Conservation (phyloP, 73 alveolate species). For the Strombidium stylifer region DNA sequence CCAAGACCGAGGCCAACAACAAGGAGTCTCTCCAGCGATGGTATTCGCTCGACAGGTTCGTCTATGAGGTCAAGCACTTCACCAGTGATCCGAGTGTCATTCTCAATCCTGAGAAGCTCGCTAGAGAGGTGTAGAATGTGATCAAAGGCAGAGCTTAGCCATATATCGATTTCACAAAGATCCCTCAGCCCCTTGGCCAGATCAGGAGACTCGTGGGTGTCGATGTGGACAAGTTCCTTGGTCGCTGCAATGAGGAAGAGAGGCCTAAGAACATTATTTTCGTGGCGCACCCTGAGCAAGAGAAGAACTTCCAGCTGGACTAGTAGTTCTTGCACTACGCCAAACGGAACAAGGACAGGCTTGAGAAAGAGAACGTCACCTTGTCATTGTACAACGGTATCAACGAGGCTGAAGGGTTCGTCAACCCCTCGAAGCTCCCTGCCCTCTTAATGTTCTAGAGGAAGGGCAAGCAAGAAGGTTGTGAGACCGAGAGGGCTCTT, state of each 20-base stretch:
- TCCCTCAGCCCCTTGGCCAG: conserved; percentile 3
- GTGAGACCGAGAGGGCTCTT: too few species aligned
- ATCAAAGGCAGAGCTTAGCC: not conserved
- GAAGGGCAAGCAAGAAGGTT: not conserved
- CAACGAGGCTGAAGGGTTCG: conserved; percentile 30
- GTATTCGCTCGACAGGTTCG: conserved; percentile 42
- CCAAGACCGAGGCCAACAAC: conserved; percentile 10
- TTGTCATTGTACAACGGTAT: conserved; percentile 32
- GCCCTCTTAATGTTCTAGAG: not conserved
- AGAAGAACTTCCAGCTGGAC: conserved; percentile 29
- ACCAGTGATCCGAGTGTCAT: not conserved
- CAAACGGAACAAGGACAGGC: not conserved
- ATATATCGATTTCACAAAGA: conserved; percentile 36
- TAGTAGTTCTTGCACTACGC: conserved; percentile 27
- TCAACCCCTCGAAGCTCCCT: conserved; percentile 36
- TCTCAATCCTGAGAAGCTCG: conserved; percentile 8
- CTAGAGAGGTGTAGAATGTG: conserved; percentile 14
- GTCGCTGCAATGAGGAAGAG: conserved; percentile 26
- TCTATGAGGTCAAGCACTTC: conserved; percentile 8
- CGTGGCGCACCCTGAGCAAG: conserved; percentile 30
- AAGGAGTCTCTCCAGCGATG: conserved; percentile 30
- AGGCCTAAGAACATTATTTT: too few species aligned
- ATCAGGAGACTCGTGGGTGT: conserved; percentile 55
- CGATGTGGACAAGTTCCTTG: conserved; percentile 37
- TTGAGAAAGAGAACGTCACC: too few species aligned